Evolutionary conservation across 1,284 basidiomycete species (phyloP).

Genomic region (Cutaneotrichosporon sp.): DNA sequence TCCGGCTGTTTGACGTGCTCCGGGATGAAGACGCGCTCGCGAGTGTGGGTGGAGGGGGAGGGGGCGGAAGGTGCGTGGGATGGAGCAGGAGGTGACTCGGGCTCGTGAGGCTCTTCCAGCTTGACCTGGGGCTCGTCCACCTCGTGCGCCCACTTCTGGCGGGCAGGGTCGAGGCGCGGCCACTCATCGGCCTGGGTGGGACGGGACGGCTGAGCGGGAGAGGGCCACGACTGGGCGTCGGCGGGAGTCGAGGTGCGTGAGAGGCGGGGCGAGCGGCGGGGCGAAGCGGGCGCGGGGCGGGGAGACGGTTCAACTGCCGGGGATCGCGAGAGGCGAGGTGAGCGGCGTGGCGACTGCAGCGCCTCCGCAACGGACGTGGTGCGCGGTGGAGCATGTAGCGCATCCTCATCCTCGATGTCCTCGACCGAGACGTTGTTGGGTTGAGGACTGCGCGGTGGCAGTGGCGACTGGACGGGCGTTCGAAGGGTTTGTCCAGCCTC

Average conservation of each 20-base stretch:
- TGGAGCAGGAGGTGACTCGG: background rate
- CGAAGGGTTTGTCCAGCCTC: background rate
- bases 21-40: background rate
- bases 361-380: background rate
- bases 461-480: background rate
- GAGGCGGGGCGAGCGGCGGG: background rate
- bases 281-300: background rate
- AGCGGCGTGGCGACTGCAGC: background rate
- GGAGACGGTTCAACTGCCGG: no score
- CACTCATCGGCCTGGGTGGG: background rate
- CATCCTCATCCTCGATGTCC: background rate
- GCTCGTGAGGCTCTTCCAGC: no score
- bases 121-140: background rate
- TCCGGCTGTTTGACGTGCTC: background rate
- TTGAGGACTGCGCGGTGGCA: background rate
- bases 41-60: no score
- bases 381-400: background rate
- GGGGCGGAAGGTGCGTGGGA: no score
- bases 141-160: slow-evolving; percentile 1
- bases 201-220: background rate
- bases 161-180: background rate
- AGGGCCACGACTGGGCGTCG: no score
- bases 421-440: background rate
- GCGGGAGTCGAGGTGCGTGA: background rate
- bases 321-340: background rate